Conservation (phyloP, 129 eudicot genomes). For the Pulicaria dysenterica region DNA sequence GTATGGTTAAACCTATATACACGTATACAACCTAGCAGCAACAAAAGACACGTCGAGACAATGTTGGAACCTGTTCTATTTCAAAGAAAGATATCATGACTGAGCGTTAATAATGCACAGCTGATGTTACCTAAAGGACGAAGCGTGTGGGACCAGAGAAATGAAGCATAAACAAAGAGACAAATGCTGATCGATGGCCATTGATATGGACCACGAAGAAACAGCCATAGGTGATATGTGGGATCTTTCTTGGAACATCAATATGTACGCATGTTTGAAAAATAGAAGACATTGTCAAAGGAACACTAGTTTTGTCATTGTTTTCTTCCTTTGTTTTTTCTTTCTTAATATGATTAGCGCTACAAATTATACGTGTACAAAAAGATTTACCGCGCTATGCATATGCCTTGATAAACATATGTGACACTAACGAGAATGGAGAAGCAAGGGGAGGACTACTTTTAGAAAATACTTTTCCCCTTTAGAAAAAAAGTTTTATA, state of each 20-base stretch:
- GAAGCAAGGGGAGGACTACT: too few species aligned
- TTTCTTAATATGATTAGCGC: neutral
- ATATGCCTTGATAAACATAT: neutral
- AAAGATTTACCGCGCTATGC: too few species aligned
- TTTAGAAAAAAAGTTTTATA: too few species aligned
- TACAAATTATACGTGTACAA: neutral
- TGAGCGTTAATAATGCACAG: neutral
- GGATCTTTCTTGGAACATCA: neutral
- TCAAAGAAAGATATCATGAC: conserved; percentile 10
- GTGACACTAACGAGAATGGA: too few species aligned
- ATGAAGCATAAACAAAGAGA: neutral
- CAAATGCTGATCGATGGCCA: neutral
- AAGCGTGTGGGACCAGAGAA: neutral
- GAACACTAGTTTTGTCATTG: neutral
- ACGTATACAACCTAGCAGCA: neutral
- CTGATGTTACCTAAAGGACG: neutral
- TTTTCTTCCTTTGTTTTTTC: too few species aligned
- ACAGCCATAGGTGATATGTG: neutral
- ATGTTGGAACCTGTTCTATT: conserved; percentile 12
- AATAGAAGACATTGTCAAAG: neutral
- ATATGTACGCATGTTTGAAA: neutral
- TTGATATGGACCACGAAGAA: neutral
- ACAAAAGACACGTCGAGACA: neutral
- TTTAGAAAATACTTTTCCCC: too few species aligned
- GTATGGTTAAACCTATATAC: neutral